These are phyloP conservation scores for Adenanthera pavonina DNA, from an alignment of 306 rosid genomes.

Conservation along the genomic window DNA sequence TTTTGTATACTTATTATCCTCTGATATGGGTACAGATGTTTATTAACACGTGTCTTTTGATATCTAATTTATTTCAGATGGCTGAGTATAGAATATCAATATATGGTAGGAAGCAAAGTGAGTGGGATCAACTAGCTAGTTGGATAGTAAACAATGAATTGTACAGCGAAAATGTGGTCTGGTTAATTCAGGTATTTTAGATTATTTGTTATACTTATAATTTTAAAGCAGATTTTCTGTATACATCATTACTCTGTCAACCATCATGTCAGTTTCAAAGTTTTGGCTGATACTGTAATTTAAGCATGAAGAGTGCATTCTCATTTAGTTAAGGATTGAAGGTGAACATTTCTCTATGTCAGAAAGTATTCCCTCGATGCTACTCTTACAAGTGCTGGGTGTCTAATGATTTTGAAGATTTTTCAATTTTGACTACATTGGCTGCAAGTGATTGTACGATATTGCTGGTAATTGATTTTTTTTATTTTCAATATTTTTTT, in stretches of 20 bases:
- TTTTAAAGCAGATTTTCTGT: neutral
- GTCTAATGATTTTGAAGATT: conserved; percentile 2
- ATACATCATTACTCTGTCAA: conserved; percentile 1
- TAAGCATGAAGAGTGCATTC: neutral
- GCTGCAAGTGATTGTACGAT: neutral
- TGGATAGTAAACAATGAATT: conserved; percentile 98
- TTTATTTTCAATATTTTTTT: conserved; percentile 38
- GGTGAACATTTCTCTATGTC: conserved; percentile 15
- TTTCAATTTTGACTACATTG: conserved; percentile 21
- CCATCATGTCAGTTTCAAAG: conserved; percentile 7
- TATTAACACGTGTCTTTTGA: conserved; percentile 17
- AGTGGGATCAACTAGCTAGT: conserved; percentile 99
- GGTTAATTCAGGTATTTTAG: conserved; percentile 91
- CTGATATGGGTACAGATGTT: conserved; percentile 1
- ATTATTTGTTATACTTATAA: neutral
- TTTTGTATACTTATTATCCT: conserved; percentile 28
- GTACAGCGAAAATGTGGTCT: conserved; percentile 93
- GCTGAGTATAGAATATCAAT: conserved; percentile 96
- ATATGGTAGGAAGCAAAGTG: conserved; percentile 99
- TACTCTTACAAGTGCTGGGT: conserved; percentile 25
- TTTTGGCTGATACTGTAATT: conserved; percentile 27
- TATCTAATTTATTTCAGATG: conserved; percentile 68
- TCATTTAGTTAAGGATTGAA: conserved; percentile 16
- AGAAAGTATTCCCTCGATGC: conserved; percentile 5
- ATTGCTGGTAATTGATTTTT: conserved; percentile 21